Conservation (phyloP, 2,329 filamentous ascomycete species). For the Fusarium avenaceum region DNA sequence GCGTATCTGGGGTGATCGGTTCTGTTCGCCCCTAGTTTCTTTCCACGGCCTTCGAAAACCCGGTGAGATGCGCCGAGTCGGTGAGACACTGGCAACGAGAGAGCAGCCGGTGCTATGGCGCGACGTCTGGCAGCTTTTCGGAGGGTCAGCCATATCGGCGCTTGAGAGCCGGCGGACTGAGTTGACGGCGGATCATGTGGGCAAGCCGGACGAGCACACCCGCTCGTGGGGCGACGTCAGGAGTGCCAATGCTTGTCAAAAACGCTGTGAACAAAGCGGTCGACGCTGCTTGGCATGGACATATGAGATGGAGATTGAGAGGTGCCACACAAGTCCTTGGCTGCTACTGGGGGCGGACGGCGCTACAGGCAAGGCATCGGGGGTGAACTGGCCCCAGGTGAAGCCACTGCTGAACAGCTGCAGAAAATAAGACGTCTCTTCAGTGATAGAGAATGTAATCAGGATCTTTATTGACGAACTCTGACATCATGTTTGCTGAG, state of each 20-base stretch:
- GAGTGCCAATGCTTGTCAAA: constrained; percentile 59
- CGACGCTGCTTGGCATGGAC: constrained; percentile 65
- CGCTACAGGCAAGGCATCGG: constrained; percentile 49
- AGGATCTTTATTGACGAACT: constrained; percentile 5
- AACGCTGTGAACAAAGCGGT: constrained; percentile 57
- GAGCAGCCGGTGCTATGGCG: constrained; percentile 63
- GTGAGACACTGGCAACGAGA: constrained; percentile 56
- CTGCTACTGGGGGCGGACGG: constrained; percentile 58
- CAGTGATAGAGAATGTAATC: constrained; percentile 1
- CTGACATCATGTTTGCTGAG: constrained; percentile 17
- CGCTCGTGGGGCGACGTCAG: constrained; percentile 55
- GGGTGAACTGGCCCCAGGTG: constrained; percentile 52
- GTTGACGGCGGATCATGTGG: constrained; percentile 63
- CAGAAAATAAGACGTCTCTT: constrained; percentile 27
- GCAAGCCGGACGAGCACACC: constrained; percentile 61
- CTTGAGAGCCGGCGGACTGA: constrained; percentile 56
- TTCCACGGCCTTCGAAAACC: constrained; percentile 65
- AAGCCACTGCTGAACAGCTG: constrained; percentile 48
- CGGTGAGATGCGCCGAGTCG: constrained; percentile 61
- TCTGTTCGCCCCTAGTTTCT: constrained; percentile 67
- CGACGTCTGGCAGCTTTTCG: constrained; percentile 65
- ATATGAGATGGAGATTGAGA: constrained; percentile 57
- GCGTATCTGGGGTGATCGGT: constrained; percentile 63
- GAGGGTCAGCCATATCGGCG: constrained; percentile 55
- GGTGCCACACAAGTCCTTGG: constrained; percentile 65